Evolutionary conservation across 306 rosid genomes (phyloP).

Genomic region (Datisca glomerata): DNA sequence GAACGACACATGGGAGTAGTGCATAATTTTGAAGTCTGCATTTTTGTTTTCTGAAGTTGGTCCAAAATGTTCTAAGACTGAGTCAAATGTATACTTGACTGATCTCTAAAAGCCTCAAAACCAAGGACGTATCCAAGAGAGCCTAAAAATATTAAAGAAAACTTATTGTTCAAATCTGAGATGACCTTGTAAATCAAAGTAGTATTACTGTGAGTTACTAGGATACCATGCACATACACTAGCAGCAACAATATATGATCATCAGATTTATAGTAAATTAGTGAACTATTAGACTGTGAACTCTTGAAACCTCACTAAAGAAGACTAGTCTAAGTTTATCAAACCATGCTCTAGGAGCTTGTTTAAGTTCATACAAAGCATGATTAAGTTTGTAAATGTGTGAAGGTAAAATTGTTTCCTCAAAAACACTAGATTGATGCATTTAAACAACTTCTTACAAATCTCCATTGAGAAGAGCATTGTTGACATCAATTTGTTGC

Average conservation of each 20-base stretch:
- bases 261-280: neutral
- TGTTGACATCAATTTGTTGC: too few species aligned
- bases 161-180: neutral
- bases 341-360: neutral
- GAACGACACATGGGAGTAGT: neutral
- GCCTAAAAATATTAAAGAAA: neutral
- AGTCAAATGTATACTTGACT: neutral
- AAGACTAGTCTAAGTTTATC: neutral
- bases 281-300: neutral
- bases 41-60: neutral
- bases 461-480: too few species aligned
- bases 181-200: neutral
- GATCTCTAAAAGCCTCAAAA: neutral
- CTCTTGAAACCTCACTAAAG: neutral
- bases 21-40: neutral
- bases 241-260: neutral
- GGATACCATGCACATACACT: neutral
- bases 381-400: too few species aligned
- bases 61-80: neutral
- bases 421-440: too few species aligned
- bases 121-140: neutral
- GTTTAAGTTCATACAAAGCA: too few species aligned
- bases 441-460: too few species aligned
- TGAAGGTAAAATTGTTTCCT: too few species aligned
- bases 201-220: neutral